Evolutionary conservation across 169 alveolate genomes (phyloP).

Genomic region (Cardiosporidium cionae): DNA sequence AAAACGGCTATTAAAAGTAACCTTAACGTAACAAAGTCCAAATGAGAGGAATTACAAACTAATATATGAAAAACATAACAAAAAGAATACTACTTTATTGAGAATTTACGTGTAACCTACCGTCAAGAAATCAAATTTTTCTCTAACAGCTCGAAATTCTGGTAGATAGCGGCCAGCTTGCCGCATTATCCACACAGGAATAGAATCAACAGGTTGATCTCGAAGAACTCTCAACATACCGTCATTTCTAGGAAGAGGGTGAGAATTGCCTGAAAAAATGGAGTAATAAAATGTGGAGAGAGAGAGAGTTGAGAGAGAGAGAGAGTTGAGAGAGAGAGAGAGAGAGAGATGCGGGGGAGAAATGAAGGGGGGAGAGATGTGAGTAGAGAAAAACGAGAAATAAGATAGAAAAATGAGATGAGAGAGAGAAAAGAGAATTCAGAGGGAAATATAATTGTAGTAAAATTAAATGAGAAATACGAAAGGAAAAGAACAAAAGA

Average conservation of each 20-base stretch:
- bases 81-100: neutral
- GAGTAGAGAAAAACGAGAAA: no score
- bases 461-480: no score
- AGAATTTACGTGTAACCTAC: neutral
- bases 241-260: neutral
- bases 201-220: constrained; percentile 33
- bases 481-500: no score
- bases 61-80: neutral
- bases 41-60: neutral
- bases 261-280: no score
- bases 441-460: no score
- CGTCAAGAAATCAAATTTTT: constrained; percentile 47
- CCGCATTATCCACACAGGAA: constrained; percentile 75
- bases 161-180: constrained; percentile 76
- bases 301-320: no score
- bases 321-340: no score
- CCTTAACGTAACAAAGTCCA: neutral
- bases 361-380: no score
- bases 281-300: no score
- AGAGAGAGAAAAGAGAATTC: no score
- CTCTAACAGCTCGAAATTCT: constrained; percentile 50
- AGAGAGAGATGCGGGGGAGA: no score
- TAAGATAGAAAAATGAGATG: no score
- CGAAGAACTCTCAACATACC: neutral
- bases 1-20: neutral